Base-by-base conservation (phyloP, 495 filamentous ascomycete species). In the Penicillium paxilli region DNA sequence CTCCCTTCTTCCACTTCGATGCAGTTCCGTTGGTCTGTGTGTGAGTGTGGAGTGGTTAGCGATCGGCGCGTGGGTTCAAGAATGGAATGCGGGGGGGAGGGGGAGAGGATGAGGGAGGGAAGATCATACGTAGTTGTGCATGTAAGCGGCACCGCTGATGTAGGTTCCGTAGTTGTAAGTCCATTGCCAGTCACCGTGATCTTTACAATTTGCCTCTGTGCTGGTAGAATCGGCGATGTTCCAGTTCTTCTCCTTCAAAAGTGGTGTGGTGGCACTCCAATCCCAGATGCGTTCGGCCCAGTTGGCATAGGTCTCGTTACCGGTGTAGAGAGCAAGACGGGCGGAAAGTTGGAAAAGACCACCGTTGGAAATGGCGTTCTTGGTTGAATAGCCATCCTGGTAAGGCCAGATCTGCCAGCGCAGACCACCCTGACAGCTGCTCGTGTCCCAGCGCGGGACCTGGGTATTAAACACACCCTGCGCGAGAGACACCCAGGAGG, bases 401-500 rank as follows among this genome's bases (percentile, higher is more conserved):
- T 89, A 92, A 8, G 81, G 76, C 69, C 83, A 90, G 53, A 95
- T 87, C 72, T 96, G 91, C 92, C 92, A 96, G 51, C 86, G 78
- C 46, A 96, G 71, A 2, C 92, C 92, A 38, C 92, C 92, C 38
- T 79, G 77, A 66, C 92, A 96, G 2, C 76, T 81, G 1, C 59
- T 57, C 14, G 73, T 70, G 53, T 92, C 74, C 90, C 90, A 95
- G n/a, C 88, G 80, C 0, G 69, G 65, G 3, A 75, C 80, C 54
- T 85, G 86, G 49, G 81, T 78, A 66, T 91, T 89, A 71, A 89
- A 91, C 4, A 80, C 78, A 32, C 72, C 76, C 46, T 77, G 72
- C 1, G 77, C 76, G 7, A 92, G 72, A 5, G 83, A 68, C 6
- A 88, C 70, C 85, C 87, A 92, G 2, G 78, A 76, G 0, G 86